A percentile compares a stretch with the other conserved stretches of the same genome.
phyloP scores from a whole-genome alignment of 257 asterid genomes.

The Eustoma russellianum region DNA sequence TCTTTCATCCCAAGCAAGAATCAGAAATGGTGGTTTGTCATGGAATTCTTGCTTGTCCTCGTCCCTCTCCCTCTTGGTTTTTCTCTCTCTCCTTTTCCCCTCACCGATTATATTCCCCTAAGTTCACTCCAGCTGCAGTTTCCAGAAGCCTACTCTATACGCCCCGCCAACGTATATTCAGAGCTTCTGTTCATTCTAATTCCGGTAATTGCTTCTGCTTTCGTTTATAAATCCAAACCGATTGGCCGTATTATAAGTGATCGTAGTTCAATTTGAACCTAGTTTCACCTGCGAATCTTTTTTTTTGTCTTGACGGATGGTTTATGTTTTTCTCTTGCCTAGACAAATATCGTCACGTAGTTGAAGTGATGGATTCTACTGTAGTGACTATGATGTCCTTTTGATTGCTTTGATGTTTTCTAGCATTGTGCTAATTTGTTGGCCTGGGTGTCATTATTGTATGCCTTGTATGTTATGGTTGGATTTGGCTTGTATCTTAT shows the following conservation, averaged over 20 bases:
- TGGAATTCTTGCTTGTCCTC: slow-evolving; percentile 23
- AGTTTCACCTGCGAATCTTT: too few relatives aligned
- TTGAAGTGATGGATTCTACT: too few relatives aligned
- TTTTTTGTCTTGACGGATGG: too few relatives aligned
- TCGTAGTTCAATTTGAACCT: not conserved
- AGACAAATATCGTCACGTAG: too few relatives aligned
- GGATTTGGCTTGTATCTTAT: too few relatives aligned
- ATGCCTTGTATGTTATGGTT: too few relatives aligned
- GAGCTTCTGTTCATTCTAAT: slow-evolving; percentile 37
- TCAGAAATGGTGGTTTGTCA: slow-evolving; percentile 36
- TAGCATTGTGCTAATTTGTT: too few relatives aligned
- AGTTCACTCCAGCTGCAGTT: slow-evolving; percentile 16
- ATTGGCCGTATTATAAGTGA: too few relatives aligned
- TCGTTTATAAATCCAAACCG: not conserved
- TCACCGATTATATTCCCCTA: slow-evolving; percentile 24
- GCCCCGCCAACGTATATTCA: slow-evolving; percentile 22
- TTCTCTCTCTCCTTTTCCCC: slow-evolving; percentile 27
- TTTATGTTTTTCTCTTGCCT: too few relatives aligned
- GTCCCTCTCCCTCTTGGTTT: slow-evolving; percentile 37
- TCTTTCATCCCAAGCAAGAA: not conserved
- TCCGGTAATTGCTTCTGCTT: slow-evolving; percentile 31
- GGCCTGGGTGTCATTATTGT: too few relatives aligned
- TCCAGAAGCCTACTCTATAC: slow-evolving; percentile 26
- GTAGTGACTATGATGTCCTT: too few relatives aligned
- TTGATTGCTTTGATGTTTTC: too few relatives aligned